These are phyloP conservation scores for Ilyonectria robusta DNA, from an alignment of 2,329 filamentous ascomycete genomes.

Conservation along the genomic window DNA sequence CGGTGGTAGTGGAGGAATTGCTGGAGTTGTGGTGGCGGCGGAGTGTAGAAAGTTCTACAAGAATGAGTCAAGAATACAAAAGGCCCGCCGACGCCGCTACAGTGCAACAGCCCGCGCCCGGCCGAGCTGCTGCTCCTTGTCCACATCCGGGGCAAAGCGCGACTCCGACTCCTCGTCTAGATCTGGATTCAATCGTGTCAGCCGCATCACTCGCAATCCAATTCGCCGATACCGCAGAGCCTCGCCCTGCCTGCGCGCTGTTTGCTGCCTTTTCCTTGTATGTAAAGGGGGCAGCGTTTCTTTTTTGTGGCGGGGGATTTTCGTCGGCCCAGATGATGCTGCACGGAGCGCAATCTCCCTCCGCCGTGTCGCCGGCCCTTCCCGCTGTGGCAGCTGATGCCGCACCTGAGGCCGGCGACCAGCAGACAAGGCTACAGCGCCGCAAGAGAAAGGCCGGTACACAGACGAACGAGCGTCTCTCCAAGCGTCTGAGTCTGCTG, in stretches of 20 bases:
- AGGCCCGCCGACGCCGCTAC: slow-evolving; percentile 45
- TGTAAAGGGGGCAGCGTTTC: slow-evolving; percentile 18
- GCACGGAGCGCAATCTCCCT: slow-evolving; percentile 53
- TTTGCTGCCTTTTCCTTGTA: slow-evolving; percentile 7
- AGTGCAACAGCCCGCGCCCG: slow-evolving; percentile 43
- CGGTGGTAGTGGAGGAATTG: slow-evolving; percentile 28
- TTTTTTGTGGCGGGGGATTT: slow-evolving; percentile 26
- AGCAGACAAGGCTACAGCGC: slow-evolving; percentile 38
- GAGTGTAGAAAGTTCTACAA: slow-evolving; percentile 62
- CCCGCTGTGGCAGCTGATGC: slow-evolving; percentile 23
- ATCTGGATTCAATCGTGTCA: slow-evolving; percentile 7
- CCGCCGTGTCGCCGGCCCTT: slow-evolving; percentile 38
- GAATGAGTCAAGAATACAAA: slow-evolving; percentile 60
- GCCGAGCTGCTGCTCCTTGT: slow-evolving; percentile 43
- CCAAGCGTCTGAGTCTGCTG: slow-evolving; percentile 86
- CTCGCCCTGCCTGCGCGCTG: background rate
- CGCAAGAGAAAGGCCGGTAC: slow-evolving; percentile 74
- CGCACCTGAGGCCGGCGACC: slow-evolving; percentile 29
- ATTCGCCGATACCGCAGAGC: slow-evolving; percentile 16
- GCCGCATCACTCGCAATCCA: slow-evolving; percentile 14
- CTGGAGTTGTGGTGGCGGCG: slow-evolving; percentile 36
- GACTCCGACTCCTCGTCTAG: slow-evolving; percentile 4
- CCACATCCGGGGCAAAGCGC: slow-evolving; percentile 29
- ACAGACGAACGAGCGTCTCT: slow-evolving; percentile 79
- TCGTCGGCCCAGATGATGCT: slow-evolving; percentile 50